Evolutionary conservation across 2,329 filamentous ascomycete species (phyloP).

Genomic region (Pleurostoma richardsiae): DNA sequence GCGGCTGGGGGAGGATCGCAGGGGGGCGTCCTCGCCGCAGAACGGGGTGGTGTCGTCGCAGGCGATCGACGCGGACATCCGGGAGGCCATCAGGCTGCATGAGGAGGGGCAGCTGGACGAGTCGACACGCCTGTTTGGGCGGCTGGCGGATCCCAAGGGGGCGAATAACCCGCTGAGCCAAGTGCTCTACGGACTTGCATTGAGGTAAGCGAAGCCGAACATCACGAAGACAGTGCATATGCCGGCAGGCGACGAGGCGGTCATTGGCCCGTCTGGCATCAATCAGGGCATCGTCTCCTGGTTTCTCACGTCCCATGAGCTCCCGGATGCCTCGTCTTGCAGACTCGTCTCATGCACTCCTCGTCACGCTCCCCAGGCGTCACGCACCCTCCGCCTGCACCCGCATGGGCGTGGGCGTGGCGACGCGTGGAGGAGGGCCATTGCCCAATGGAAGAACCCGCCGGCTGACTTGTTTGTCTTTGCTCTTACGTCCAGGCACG

Average conservation of each 20-base stretch:
- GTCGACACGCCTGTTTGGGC: conserved; percentile 82
- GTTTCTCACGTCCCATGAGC: background rate
- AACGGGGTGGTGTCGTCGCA: conserved; percentile 39
- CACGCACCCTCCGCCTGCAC: background rate
- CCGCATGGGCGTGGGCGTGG: conserved; percentile 7
- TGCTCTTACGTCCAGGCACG: conserved; percentile 56
- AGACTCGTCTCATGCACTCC: background rate
- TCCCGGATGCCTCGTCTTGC: too few relatives aligned
- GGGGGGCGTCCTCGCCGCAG: conserved; percentile 13
- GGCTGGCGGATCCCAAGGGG: conserved; percentile 75
- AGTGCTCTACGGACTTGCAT: conserved; percentile 88
- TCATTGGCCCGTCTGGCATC: too few relatives aligned
- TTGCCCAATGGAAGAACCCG: conserved; percentile 10
- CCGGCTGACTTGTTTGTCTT: conserved; percentile 15
- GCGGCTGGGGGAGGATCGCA: conserved; percentile 12
- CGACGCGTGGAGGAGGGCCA: conserved; percentile 5
- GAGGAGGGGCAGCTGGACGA: conserved; percentile 73
- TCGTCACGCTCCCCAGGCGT: background rate
- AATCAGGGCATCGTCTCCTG: background rate
- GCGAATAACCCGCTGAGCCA: conserved; percentile 92
- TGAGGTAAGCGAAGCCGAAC: conserved; percentile 55
- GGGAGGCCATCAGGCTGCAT: conserved; percentile 92
- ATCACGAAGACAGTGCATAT: background rate
- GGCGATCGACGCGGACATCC: conserved; percentile 67
- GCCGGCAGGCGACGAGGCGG: too few relatives aligned